phyloP scores from a whole-genome alignment of 768 basidiomycete genomes.

The Mycena vulgaris region DNA sequence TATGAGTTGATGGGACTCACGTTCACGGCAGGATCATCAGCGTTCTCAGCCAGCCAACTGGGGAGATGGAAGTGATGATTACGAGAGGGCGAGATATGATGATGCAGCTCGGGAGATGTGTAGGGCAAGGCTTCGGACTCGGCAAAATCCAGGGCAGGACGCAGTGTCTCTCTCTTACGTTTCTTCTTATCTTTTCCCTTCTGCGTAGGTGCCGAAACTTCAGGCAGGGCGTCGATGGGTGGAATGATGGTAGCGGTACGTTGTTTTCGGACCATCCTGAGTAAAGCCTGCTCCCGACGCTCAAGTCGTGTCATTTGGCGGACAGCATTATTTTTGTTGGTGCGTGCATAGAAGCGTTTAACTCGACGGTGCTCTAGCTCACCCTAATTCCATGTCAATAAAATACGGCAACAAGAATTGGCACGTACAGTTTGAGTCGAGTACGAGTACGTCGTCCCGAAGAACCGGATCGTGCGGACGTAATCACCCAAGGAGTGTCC shows the following conservation, averaged over 20 bases:
- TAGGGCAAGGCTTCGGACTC: constrained; percentile 23
- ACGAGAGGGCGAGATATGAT: constrained; percentile 29
- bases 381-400: constrained; percentile 43
- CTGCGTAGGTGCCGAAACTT: neutral
- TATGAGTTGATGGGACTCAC: neutral
- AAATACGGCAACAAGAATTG: neutral
- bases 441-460: constrained; percentile 55
- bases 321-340: constrained; percentile 43
- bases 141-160: neutral
- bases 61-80: neutral
- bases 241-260: neutral
- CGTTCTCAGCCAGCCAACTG: neutral
- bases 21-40: neutral
- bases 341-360: constrained; percentile 50
- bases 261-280: neutral
- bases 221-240: too few species aligned
- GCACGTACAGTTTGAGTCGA: constrained; percentile 52
- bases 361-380: constrained; percentile 53
- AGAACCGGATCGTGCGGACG: constrained; percentile 36
- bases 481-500: constrained; percentile 53
- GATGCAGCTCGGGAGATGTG: constrained; percentile 18
- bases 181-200: neutral
- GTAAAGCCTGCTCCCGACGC: constrained; percentile 23
- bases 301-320: constrained; percentile 43
- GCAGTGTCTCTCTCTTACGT: too few species aligned